Percentiles rank a stretch among this genome's conserved stretches.
phyloP scores from a whole-genome alignment of 495 filamentous ascomycete genomes.

The Massariosphaeria phaeospora region DNA sequence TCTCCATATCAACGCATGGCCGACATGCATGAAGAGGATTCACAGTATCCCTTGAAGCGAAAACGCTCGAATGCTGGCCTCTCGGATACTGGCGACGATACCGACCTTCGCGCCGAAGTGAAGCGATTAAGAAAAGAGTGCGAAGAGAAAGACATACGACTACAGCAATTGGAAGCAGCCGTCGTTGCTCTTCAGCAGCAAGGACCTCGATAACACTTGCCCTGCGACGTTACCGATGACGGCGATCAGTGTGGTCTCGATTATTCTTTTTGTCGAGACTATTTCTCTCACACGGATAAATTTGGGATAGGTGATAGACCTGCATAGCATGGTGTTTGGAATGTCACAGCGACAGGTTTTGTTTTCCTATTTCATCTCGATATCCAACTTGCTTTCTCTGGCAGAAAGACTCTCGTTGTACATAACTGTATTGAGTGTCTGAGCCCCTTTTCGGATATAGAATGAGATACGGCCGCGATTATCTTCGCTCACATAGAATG shows the following conservation, averaged over 20 bases:
- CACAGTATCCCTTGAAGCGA: conserved; percentile 41
- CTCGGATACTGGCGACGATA: conserved; percentile 23
- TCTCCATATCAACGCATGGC: conserved; percentile 24
- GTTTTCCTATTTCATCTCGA: neutral
- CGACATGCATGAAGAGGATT: conserved; percentile 6
- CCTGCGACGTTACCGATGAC: no score
- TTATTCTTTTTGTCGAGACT: no score
- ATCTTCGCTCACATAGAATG: conserved; percentile 6
- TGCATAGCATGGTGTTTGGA: conserved; percentile 19
- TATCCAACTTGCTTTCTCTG: conserved; percentile 26
- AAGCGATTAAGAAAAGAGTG: conserved; percentile 55
- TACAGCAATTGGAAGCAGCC: conserved; percentile 33
- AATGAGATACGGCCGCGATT: neutral
- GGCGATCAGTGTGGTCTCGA: no score
- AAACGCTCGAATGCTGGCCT: conserved; percentile 37
- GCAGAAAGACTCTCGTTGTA: conserved; percentile 30
- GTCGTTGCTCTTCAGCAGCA: conserved; percentile 21
- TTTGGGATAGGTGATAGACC: neutral
- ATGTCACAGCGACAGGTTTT: neutral
- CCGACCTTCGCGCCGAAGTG: conserved; percentile 53
- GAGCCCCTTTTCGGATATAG: neutral
- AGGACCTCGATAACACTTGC: no score
- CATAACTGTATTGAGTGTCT: conserved; percentile 5
- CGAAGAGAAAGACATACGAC: conserved; percentile 36
- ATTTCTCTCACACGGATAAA: no score